A percentile compares a stretch with the other conserved stretches of the same genome.
phyloP scores from a whole-genome alignment of 495 filamentous ascomycete species.

The Neurospora sublineolata region DNA sequence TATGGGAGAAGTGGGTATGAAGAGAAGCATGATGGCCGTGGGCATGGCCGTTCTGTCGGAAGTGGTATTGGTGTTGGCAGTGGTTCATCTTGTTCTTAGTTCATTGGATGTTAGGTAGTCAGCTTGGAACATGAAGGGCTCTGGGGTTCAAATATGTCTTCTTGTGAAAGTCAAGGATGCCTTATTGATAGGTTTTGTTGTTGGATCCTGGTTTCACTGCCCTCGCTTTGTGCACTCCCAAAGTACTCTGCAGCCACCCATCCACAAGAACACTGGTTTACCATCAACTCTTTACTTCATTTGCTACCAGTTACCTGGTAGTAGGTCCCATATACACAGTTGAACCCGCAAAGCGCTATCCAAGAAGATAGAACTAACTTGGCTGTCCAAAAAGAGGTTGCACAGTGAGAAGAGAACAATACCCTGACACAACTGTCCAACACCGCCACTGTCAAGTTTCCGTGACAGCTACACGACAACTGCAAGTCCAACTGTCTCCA shows the following conservation, averaged over 20 bases:
- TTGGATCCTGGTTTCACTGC: not conserved
- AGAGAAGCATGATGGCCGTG: too few relatives aligned
- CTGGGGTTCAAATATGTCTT: too few relatives aligned
- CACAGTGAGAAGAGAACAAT: not conserved
- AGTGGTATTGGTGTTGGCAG: too few relatives aligned
- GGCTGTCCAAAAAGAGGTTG: not conserved
- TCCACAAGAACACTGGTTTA: not conserved
- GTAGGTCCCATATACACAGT: not conserved
- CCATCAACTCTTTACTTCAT: not conserved
- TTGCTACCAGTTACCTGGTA: not conserved
- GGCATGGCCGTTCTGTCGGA: too few relatives aligned
- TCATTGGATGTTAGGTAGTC: too few relatives aligned
- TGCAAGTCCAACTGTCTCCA: not conserved
- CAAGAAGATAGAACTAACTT: not conserved
- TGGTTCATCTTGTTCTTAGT: too few relatives aligned
- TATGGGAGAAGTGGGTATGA: too few relatives aligned
- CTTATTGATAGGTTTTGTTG: too few relatives aligned
- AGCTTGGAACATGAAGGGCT: too few relatives aligned
- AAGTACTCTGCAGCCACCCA: not conserved
- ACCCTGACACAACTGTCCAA: not conserved
- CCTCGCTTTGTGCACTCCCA: not conserved
- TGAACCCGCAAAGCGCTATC: not conserved
- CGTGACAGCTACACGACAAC: not conserved
- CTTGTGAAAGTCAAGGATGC: too few relatives aligned
- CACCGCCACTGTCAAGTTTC: not conserved